Conservation (phyloP, 306 rosid species). For the Cicer chorassanicum region DNA sequence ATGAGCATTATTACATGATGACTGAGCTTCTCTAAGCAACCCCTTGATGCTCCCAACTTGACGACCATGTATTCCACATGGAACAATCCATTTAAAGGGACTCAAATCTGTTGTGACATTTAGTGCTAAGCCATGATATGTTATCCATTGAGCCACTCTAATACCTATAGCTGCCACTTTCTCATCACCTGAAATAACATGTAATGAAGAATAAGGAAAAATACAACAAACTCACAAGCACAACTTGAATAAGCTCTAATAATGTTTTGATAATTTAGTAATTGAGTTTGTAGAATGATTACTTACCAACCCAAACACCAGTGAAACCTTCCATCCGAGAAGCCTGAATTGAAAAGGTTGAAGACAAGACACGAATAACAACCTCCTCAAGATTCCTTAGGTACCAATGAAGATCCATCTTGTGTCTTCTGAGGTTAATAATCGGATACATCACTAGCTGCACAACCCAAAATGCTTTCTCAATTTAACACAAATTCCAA, state of each 20-base stretch:
- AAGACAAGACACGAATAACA: slow-evolving; percentile 71
- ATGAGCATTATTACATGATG: slow-evolving; percentile 6
- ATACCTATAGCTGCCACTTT: slow-evolving; percentile 83
- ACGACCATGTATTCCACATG: slow-evolving; percentile 71
- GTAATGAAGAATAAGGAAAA: slow-evolving; percentile 31
- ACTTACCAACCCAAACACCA: slow-evolving; percentile 87
- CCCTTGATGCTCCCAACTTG: slow-evolving; percentile 71
- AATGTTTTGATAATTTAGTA: background rate
- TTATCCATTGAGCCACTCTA: slow-evolving; percentile 65
- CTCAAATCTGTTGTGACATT: slow-evolving; percentile 70
- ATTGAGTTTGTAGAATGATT: background rate
- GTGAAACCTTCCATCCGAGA: slow-evolving; percentile 75
- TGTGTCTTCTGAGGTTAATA: slow-evolving; percentile 80
- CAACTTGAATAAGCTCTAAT: background rate
- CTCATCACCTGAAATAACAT: slow-evolving; percentile 61
- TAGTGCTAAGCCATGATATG: slow-evolving; percentile 77
- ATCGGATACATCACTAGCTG: slow-evolving; percentile 89
- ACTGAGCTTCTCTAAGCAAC: slow-evolving; percentile 49
- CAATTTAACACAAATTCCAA: background rate
- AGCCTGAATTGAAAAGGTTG: slow-evolving; percentile 75
- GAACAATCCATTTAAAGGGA: slow-evolving; percentile 68
- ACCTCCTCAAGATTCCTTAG: slow-evolving; percentile 89
- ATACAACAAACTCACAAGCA: background rate
- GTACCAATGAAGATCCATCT: slow-evolving; percentile 82
- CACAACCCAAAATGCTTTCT: slow-evolving; percentile 45